These are phyloP conservation scores for Eucalyptus regnans DNA, from an alignment of 345 rosid species.

Conservation along the genomic window DNA sequence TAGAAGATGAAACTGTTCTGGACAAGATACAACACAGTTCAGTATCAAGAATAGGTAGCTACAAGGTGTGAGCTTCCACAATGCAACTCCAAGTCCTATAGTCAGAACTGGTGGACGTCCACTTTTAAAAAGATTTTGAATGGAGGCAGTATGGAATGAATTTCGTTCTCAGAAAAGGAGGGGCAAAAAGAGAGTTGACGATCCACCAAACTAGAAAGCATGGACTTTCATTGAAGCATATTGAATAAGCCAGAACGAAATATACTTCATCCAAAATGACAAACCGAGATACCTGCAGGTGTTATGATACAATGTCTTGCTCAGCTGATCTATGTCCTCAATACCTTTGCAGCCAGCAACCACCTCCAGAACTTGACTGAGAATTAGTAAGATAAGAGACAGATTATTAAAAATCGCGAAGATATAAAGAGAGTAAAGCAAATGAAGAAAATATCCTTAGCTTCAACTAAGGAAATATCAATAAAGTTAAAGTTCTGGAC, in stretches of 20 bases:
- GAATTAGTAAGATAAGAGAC: not conserved
- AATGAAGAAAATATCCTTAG: not conserved
- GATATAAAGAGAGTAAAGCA: not conserved
- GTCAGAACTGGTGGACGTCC: not conserved
- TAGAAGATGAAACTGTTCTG: not conserved
- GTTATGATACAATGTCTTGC: slow-evolving; percentile 71
- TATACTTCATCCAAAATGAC: not conserved
- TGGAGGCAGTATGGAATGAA: not conserved
- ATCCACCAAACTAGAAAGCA: not conserved
- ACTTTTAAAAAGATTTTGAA: not conserved
- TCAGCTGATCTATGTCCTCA: slow-evolving; percentile 40
- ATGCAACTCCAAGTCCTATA: not conserved
- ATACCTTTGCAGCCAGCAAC: slow-evolving; percentile 86
- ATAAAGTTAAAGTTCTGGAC: not conserved
- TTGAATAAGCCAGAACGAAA: not conserved
- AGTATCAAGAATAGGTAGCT: not conserved
- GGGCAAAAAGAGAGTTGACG: not conserved
- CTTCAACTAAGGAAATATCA: not conserved
- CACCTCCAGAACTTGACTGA: slow-evolving; percentile 93
- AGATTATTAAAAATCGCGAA: not conserved
- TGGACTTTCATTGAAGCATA: not conserved
- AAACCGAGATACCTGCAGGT: slow-evolving; percentile 58
- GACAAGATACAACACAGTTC: not conserved
- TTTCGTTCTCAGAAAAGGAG: not conserved
- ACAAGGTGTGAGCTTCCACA: not conserved